phyloP scores from a whole-genome alignment of 78 protist species.

The Monosiga brevicollis region DNA sequence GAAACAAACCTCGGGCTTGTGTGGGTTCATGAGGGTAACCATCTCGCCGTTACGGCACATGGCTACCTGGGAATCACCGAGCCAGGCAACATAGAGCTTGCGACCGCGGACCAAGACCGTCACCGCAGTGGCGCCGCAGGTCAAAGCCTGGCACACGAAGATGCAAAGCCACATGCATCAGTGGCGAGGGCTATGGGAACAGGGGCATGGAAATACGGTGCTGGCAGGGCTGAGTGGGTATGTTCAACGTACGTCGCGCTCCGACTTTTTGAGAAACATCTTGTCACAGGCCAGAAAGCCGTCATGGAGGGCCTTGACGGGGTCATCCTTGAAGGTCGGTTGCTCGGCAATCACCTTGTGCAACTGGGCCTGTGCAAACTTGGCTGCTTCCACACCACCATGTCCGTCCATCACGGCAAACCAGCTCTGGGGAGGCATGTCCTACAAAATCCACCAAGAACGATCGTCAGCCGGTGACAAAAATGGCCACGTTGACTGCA shows the following conservation, averaged over 20 bases:
- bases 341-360: neutral
- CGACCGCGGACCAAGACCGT: neutral
- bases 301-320: neutral
- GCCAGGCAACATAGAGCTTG: neutral
- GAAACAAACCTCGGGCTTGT: neutral
- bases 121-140: neutral
- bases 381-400: conserved; percentile 19
- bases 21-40: neutral
- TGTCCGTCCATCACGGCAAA: conserved; percentile 21
- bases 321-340: neutral
- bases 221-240: neutral
- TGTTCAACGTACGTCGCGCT: neutral
- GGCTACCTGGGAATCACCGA: neutral
- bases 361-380: conserved; percentile 10
- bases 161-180: neutral
- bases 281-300: conserved; percentile 7
- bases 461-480: neutral
- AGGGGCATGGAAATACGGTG: neutral
- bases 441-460: neutral
- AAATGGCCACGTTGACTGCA: neutral
- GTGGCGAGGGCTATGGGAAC: neutral
- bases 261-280: neutral
- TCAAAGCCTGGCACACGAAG: neutral
- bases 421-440: neutral
- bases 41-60: neutral